Base-by-base conservation (phyloP, 371 early-diverging fungal species). In the Zopfochytrium polystomum region DNA sequence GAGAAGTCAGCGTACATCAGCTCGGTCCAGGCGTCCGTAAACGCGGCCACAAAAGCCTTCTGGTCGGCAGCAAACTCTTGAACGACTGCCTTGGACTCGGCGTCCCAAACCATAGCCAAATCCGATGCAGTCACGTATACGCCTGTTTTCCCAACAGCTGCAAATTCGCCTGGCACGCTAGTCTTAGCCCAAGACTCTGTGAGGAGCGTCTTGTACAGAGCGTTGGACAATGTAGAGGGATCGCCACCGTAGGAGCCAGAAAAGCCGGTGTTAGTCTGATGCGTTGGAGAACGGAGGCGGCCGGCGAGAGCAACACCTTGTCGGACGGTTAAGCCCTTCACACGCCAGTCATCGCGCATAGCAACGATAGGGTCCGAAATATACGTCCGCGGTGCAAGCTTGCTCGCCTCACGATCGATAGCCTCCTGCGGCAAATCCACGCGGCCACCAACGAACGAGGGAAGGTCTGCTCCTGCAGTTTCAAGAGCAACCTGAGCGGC, bases 1-100 rank as follows among this genome's bases (percentile, higher is more conserved):
- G n/a, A 43, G 29, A 57, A 26, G 31, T 65, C 65, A 2, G 60
- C 53, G 23, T 57, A 53, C 67, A 67, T 62, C 32, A 67, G 29
- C 42, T 44, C 35, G 13, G 3, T 45, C 69, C 69, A 63, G n/a
- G 54, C 69, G 9, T 18, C 32, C 5, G 35, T 52, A 52, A 67
- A 63, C n/a, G 35, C 35, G 32, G 23, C 44, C 23, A 27, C 29
- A 34, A 65, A 59, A 18, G n/a, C 33, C 22, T 26, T 35, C 27
- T 60, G 25, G 29, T 58, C 55, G 22, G 20, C 43, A 2, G 64
- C 69, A 43, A 55, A 68, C 54, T 30, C 55, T 45, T 60, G 32
- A 20, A 52, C 69, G 29, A 64, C 23, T 46, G 35, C 29, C 42
- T 52, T 22, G 3, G 44, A 30, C 58, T 58, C 56, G 3, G 53